Evolutionary conservation across 345 rosid species (phyloP).

Genomic region (Salix purpurea): DNA sequence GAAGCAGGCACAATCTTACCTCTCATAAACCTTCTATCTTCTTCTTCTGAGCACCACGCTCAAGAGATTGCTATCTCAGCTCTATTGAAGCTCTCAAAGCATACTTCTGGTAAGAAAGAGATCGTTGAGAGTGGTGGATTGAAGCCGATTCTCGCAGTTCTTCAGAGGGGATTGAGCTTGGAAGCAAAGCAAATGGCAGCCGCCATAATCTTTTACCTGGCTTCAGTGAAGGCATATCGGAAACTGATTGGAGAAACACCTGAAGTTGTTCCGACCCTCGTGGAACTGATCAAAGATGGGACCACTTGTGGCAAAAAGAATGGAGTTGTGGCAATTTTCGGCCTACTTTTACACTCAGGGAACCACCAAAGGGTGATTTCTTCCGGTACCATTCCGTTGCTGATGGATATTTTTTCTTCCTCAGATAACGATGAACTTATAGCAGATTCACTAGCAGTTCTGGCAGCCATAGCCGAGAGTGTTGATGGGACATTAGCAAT

Average conservation of each 20-base stretch:
- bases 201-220: conserved; percentile 62
- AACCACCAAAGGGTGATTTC: conserved; percentile 51
- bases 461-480: conserved; percentile 49
- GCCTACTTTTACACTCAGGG: conserved; percentile 41
- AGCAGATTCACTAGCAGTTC: conserved; percentile 58
- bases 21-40: conserved; percentile 42
- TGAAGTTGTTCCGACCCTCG: conserved; percentile 49
- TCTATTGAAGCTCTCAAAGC: conserved; percentile 63
- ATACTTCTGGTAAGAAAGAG: conserved; percentile 44
- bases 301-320: conserved; percentile 58
- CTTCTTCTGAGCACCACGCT: conserved; percentile 19
- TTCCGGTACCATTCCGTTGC: conserved; percentile 49
- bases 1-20: conserved; percentile 57
- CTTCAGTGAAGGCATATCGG: conserved; percentile 53
- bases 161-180: conserved; percentile 45
- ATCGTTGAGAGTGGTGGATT: conserved; percentile 62
- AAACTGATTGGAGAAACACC: conserved; percentile 56
- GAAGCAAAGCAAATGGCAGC: conserved; percentile 68
- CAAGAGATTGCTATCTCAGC: conserved; percentile 70
- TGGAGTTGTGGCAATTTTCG: conserved; percentile 55
- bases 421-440: conserved; percentile 45
- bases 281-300: conserved; percentile 48
- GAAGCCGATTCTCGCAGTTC: conserved; percentile 39
- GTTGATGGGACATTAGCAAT: conserved; percentile 47
- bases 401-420: conserved; percentile 36